phyloP scores from a whole-genome alignment of 1,139 yeast genomes.

The Taiozyma sp. region DNA sequence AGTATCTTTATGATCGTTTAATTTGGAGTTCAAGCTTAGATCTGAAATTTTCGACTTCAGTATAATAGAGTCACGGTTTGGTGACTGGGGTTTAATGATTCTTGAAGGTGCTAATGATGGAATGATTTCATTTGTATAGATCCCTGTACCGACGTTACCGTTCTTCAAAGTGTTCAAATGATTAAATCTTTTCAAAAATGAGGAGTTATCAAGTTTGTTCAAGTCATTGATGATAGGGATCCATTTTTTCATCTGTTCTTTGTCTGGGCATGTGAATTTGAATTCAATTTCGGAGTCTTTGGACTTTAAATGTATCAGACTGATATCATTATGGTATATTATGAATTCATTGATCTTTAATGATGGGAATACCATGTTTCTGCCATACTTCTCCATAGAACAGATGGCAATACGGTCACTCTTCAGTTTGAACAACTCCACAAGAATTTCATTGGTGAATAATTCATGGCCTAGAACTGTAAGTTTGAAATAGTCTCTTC shows the following conservation, averaged over 20 bases:
- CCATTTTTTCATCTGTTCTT: conserved; percentile 20
- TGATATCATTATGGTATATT: conserved; percentile 14
- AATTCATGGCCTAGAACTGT: conserved; percentile 23
- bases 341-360: conserved; percentile 25
- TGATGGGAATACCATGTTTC: conserved; percentile 33
- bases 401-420: conserved; percentile 25
- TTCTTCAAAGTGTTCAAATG: conserved; percentile 10
- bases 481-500: conserved; percentile 30
- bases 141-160: conserved; percentile 18
- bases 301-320: conserved; percentile 5
- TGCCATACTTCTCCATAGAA: conserved; percentile 24
- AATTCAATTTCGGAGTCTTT: conserved; percentile 5
- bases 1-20: background rate
- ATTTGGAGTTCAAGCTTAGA: background rate
- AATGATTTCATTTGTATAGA: conserved; percentile 1
- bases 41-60: background rate
- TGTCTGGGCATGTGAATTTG: conserved; percentile 20
- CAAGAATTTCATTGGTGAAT: conserved; percentile 11
- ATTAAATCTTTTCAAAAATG: conserved; percentile 6
- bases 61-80: conserved; percentile 1
- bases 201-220: conserved; percentile 1
- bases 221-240: conserved; percentile 5
- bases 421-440: conserved; percentile 18
- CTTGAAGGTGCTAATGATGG: conserved; percentile 13
- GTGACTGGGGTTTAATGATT: conserved; percentile 8